Evolutionary conservation across 257 asterid genomes (phyloP), one percentile per base, ranked within the genome.

Genomic region (Nicotiana tabacum): DNA sequence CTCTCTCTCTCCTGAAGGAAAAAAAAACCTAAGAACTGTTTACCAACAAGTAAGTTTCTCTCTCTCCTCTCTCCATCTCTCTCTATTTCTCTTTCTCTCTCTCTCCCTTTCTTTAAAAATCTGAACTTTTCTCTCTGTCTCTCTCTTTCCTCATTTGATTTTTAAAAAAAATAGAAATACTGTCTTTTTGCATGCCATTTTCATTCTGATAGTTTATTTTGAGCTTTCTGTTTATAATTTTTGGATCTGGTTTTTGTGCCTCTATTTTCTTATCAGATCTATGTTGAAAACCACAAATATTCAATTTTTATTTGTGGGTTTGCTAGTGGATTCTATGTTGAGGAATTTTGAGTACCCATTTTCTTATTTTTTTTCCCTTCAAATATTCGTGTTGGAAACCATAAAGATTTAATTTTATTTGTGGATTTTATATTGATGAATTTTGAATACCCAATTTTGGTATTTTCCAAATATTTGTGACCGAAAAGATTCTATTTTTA

Each of bases 11-110:
- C 92, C 92, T 27, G 86, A 66, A 86, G 91, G 86, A 86, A 89
- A 85, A 93, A 91, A 91, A 92, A 91, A 89, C 91, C 90, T 90
- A 93, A 89, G 95, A 90, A 90, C 93, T 87, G 94, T 92, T 90
- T 92, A 88, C 94, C 93, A 93, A 91, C 93, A 89, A 92, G 98
- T 93, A 88, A 92, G 97, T 89, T 86, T 65, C 9, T 79, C 88
- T 91, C 92, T 90, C 90, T 88, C 89, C 66, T 46, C 61, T 39
- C 74, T 56, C 66, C 76, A 69, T 85, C 85, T 81, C 78, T 80
- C 76, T 65, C 78, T 67, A 33, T 83, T 85, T 85, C 80, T 58
- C 82, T 85, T 86, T 88, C 82, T 84, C 87, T 85, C 69, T 86
- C 85, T 86, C 84, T 80, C 69, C 83, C 60, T 77, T 65, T 82